Conservation (phyloP, 768 basidiomycete genomes). For the Boletales sp. region DNA sequence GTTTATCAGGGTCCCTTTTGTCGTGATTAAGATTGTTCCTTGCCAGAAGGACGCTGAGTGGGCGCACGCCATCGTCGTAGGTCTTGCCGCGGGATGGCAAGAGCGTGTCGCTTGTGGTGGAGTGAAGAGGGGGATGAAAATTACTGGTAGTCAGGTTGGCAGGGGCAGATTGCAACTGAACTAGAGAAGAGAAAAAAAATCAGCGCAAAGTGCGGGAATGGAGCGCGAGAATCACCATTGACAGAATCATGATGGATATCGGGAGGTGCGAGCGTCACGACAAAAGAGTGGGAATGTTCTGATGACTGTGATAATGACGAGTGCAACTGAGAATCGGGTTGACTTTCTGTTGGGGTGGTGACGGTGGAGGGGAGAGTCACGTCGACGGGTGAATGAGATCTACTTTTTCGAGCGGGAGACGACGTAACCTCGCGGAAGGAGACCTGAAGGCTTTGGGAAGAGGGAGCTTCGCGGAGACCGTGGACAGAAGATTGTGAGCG, state of each 20-base stretch:
- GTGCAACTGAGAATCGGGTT: background rate
- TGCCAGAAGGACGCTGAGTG: slow-evolving; percentile 34
- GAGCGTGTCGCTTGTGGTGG: slow-evolving; percentile 7
- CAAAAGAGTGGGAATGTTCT: slow-evolving; percentile 35
- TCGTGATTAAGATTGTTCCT: slow-evolving; percentile 2
- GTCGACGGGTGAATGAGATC: slow-evolving; percentile 14
- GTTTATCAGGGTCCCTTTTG: background rate
- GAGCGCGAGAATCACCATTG: background rate
- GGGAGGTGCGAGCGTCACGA: slow-evolving; percentile 44
- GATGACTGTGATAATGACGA: slow-evolving; percentile 17
- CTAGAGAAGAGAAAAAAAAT: background rate
- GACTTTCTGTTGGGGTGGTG: slow-evolving; percentile 20
- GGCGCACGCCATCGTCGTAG: slow-evolving; percentile 42
- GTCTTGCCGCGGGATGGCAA: slow-evolving; percentile 33
- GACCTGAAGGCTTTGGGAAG: slow-evolving; percentile 17
- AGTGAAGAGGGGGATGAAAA: slow-evolving; percentile 10
- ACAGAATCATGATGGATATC: slow-evolving; percentile 6
- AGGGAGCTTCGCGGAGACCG: slow-evolving; percentile 25
- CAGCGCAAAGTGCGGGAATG: no score
- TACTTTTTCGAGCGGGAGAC: slow-evolving; percentile 3
- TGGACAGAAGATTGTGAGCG: slow-evolving; percentile 20
- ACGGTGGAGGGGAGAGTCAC: slow-evolving; percentile 3
- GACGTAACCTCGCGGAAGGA: slow-evolving; percentile 8
- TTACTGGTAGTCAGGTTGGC: slow-evolving; percentile 1
- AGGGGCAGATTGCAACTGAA: slow-evolving; percentile 16